These are phyloP conservation scores for Xylaria multiplex DNA, from an alignment of 2,329 filamentous ascomycete genomes.

Conservation along the genomic window DNA sequence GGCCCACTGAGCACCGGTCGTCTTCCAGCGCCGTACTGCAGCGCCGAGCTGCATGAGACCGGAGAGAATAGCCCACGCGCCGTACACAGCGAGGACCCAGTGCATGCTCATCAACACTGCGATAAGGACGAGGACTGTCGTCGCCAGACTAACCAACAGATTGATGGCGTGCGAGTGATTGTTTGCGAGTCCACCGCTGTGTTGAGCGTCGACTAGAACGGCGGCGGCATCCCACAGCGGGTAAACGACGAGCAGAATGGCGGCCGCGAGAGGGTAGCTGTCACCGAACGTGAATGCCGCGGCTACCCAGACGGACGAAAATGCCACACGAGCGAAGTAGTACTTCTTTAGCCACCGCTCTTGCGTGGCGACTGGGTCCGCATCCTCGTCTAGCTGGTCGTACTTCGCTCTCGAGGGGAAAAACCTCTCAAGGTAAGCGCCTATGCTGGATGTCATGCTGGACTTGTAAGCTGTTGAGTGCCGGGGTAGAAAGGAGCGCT, in stretches of 20 bases:
- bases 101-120: conserved; percentile 34
- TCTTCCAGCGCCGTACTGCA: conserved; percentile 34
- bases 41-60: conserved; percentile 37
- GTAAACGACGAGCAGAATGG: conserved; percentile 37
- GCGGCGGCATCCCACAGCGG: conserved; percentile 38
- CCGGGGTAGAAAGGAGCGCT: conserved; percentile 32
- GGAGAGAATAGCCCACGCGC: conserved; percentile 37
- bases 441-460: conserved; percentile 34
- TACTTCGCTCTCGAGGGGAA: conserved; percentile 30
- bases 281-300: conserved; percentile 34
- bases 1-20: conserved; percentile 32
- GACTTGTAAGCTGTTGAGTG: conserved; percentile 23
- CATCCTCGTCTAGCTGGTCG: conserved; percentile 33
- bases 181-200: conserved; percentile 34
- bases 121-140: conserved; percentile 30
- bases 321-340: conserved; percentile 37
- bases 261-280: conserved; percentile 27
- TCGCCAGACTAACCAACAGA: conserved; percentile 30
- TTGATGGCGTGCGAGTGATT: conserved; percentile 36
- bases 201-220: conserved; percentile 35
- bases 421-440: conserved; percentile 35
- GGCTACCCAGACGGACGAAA: conserved; percentile 32
- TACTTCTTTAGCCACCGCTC: conserved; percentile 40
- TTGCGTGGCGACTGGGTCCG: conserved; percentile 22
- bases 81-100: conserved; percentile 39